phyloP scores from a whole-genome alignment of 495 filamentous ascomycete species.

The Aspergillus egyptiacus region DNA sequence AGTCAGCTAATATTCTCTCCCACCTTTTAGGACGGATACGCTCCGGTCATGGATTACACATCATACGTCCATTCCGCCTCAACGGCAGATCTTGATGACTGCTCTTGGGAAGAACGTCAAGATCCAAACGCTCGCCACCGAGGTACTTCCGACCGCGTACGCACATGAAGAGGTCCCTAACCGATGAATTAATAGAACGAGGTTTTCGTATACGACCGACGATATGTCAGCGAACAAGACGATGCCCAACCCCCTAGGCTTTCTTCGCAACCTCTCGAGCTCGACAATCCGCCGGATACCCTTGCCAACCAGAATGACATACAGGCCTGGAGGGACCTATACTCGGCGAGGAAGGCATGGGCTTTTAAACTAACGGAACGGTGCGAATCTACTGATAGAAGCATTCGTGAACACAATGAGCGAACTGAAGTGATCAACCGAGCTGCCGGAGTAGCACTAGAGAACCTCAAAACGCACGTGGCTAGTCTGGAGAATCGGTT shows the following conservation, averaged over 20 bases:
- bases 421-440: slow-evolving; percentile 68
- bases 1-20: too few species aligned
- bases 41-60: slow-evolving; percentile 62
- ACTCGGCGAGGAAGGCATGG: slow-evolving; percentile 68
- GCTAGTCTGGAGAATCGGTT: slow-evolving; percentile 68
- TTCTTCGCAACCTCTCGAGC: slow-evolving; percentile 48
- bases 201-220: slow-evolving; percentile 80
- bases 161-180: neutral
- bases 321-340: slow-evolving; percentile 76
- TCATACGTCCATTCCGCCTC: slow-evolving; percentile 57
- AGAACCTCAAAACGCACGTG: slow-evolving; percentile 74
- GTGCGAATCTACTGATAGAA: slow-evolving; percentile 52
- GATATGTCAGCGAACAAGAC: slow-evolving; percentile 45
- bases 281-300: slow-evolving; percentile 62
- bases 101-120: slow-evolving; percentile 75
- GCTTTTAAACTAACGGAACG: slow-evolving; percentile 60
- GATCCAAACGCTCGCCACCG: slow-evolving; percentile 63
- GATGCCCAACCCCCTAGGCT: slow-evolving; percentile 48
- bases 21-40: slow-evolving; percentile 58
- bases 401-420: slow-evolving; percentile 47
- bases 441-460: slow-evolving; percentile 68
- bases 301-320: slow-evolving; percentile 67
- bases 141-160: slow-evolving; percentile 46
- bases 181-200: slow-evolving; percentile 54
- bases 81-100: slow-evolving; percentile 77